phyloP scores from a whole-genome alignment of 805 yeast species.

The Wickerhamomyces bisporus region DNA sequence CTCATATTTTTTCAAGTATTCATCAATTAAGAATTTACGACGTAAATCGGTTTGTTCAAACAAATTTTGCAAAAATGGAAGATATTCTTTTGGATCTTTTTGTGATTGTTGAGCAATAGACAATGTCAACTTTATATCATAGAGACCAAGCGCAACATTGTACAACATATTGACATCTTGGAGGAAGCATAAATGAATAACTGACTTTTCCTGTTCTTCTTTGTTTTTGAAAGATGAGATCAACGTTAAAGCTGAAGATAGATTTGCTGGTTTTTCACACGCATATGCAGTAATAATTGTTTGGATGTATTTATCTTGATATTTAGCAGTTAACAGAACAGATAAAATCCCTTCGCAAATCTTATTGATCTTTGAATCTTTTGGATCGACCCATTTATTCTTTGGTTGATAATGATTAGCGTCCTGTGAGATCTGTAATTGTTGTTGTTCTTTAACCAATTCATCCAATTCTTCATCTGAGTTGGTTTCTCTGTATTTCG shows the following conservation, averaged over 20 bases:
- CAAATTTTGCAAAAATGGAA: constrained; percentile 83
- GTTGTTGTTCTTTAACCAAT: constrained; percentile 25
- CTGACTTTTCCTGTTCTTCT: constrained; percentile 49
- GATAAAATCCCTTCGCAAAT: constrained; percentile 69
- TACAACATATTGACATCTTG: constrained; percentile 85
- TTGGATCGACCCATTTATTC: constrained; percentile 32
- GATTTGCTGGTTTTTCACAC: constrained; percentile 83
- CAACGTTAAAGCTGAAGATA: constrained; percentile 64
- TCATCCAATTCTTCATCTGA: constrained; percentile 27
- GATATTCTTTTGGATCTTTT: constrained; percentile 94
- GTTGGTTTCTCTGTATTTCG: constrained; percentile 76
- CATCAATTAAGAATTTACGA: constrained; percentile 73
- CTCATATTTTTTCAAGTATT: constrained; percentile 58
- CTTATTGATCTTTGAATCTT: constrained; percentile 59
- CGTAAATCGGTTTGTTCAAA: constrained; percentile 64
- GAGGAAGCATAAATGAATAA: constrained; percentile 83
- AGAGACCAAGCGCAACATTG: constrained; percentile 71
- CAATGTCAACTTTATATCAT: constrained; percentile 76
- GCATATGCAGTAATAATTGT: constrained; percentile 88
- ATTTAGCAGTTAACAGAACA: constrained; percentile 46
- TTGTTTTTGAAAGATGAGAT: constrained; percentile 48
- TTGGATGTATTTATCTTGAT: constrained; percentile 58
- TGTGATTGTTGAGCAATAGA: constrained; percentile 93
- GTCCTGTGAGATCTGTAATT: constrained; percentile 33
- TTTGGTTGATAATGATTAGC: constrained; percentile 25